Evolutionary conservation across 1,139 yeast genomes (phyloP).

Genomic region (Magnusiomyces clavatus): DNA sequence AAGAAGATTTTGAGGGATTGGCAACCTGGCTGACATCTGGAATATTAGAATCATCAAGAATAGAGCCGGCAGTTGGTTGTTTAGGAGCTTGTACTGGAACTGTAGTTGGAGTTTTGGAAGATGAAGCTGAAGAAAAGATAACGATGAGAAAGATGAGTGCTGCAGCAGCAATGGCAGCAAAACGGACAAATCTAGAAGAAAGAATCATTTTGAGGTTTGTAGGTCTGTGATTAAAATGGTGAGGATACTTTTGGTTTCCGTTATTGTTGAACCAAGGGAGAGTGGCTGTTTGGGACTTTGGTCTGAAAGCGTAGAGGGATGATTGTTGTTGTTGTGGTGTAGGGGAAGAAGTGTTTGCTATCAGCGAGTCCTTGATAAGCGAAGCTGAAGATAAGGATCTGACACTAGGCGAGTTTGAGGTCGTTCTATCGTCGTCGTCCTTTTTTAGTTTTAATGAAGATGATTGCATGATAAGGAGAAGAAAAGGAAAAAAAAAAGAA

Average conservation of each 20-base stretch:
- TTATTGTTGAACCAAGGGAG: not conserved
- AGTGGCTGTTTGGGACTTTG: not conserved
- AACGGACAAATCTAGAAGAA: not conserved
- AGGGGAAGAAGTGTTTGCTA: not conserved
- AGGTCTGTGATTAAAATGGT: not conserved
- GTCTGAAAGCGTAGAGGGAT: not conserved
- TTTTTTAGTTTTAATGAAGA: not conserved
- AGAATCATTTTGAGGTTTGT: not conserved
- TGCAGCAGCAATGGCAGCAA: not conserved
- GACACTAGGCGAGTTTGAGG: not conserved
- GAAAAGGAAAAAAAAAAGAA: slow-evolving; percentile 3
- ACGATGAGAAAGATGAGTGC: not conserved
- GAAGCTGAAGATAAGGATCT: not conserved
- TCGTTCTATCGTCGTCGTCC: not conserved
- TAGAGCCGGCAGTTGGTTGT: not conserved
- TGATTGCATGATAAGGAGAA: not conserved
- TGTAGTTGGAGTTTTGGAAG: not conserved
- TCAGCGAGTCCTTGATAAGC: too few relatives aligned
- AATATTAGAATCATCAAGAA: not conserved
- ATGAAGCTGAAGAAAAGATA: not conserved
- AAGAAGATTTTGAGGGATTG: too few relatives aligned
- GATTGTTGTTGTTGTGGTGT: not conserved
- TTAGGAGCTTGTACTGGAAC: not conserved
- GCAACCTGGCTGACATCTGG: not conserved
- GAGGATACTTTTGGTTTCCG: not conserved